Conservation (phyloP, 139 green algal species). For the Tetratostichococcus sp. region DNA sequence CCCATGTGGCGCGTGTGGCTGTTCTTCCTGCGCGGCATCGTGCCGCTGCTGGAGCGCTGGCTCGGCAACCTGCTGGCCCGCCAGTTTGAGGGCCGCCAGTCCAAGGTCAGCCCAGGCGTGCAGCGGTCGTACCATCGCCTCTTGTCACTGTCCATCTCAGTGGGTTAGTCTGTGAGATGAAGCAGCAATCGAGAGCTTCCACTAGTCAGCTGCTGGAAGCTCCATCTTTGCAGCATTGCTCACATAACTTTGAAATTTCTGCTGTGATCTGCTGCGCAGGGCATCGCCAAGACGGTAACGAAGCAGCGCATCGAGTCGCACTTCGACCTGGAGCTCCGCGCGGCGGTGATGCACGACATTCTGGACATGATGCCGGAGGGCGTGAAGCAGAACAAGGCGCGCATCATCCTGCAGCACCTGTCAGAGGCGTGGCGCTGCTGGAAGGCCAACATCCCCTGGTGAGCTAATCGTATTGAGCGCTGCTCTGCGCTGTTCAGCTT, state of each 20-base stretch:
- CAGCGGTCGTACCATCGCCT: too few relatives aligned
- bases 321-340: slow-evolving; percentile 98
- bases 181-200: too few relatives aligned
- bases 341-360: slow-evolving; percentile 96
- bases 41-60: slow-evolving; percentile 98
- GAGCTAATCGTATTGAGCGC: not conserved
- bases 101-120: slow-evolving; percentile 67
- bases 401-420: slow-evolving; percentile 98
- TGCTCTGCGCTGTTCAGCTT: too few relatives aligned
- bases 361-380: slow-evolving; percentile 99
- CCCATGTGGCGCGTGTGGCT: slow-evolving; percentile 99
- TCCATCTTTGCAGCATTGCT: too few relatives aligned
- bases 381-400: slow-evolving; percentile 92
- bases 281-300: slow-evolving; percentile 96
- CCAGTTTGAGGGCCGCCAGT: slow-evolving; percentile 97
- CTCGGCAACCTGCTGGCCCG: slow-evolving; percentile 98
- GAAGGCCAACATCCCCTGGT: slow-evolving; percentile 98
- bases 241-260: not conserved
- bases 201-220: too few relatives aligned
- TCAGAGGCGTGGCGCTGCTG: slow-evolving; percentile 92
- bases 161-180: too few relatives aligned
- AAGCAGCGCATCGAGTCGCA: slow-evolving; percentile 98
- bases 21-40: slow-evolving; percentile 98
- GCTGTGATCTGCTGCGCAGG: slow-evolving; percentile 17
- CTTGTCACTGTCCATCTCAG: too few relatives aligned